Conservation (phyloP, 352 stramenopile genomes). For the Blastocystis sp. region DNA sequence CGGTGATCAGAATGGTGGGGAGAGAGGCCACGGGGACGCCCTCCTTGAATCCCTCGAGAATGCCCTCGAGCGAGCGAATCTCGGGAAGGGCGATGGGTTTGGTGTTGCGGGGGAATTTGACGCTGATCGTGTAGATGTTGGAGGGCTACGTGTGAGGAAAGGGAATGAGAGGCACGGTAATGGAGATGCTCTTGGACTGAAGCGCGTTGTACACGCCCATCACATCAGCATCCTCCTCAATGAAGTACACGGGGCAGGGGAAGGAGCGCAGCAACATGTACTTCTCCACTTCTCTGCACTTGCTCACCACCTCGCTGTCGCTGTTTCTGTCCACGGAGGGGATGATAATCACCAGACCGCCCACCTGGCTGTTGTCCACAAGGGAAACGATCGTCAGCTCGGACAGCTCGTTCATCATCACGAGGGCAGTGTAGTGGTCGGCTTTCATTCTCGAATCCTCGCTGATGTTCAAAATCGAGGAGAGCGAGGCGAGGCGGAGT, state of each 20-base stretch:
- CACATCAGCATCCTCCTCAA: neutral
- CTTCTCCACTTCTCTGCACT: neutral
- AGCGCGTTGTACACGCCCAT: slow-evolving; percentile 9
- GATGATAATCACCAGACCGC: slow-evolving; percentile 36
- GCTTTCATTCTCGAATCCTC: slow-evolving; percentile 12
- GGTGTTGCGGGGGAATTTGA: slow-evolving; percentile 36
- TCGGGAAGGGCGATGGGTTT: slow-evolving; percentile 21
- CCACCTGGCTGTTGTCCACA: slow-evolving; percentile 21
- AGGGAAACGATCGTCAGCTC: neutral
- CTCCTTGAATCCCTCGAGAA: slow-evolving; percentile 34
- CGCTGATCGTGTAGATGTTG: slow-evolving; percentile 62
- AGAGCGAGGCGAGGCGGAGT: slow-evolving; percentile 25
- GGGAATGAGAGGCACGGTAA: neutral
- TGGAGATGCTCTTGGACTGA: neutral
- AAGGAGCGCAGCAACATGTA: slow-evolving; percentile 24
- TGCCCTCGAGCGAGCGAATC: slow-evolving; percentile 48
- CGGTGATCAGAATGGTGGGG: slow-evolving; percentile 58
- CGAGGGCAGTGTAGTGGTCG: slow-evolving; percentile 43
- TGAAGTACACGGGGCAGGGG: slow-evolving; percentile 41
- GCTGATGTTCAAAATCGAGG: slow-evolving; percentile 25
- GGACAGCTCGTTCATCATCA: slow-evolving; percentile 25
- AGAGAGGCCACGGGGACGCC: slow-evolving; percentile 23
- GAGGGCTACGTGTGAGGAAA: neutral
- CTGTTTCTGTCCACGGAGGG: neutral
- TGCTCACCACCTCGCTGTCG: neutral